Evolutionary conservation across 495 filamentous ascomycete genomes (phyloP), one percentile per base, ranked within the genome.

Genomic region (Penicillium soppii): DNA sequence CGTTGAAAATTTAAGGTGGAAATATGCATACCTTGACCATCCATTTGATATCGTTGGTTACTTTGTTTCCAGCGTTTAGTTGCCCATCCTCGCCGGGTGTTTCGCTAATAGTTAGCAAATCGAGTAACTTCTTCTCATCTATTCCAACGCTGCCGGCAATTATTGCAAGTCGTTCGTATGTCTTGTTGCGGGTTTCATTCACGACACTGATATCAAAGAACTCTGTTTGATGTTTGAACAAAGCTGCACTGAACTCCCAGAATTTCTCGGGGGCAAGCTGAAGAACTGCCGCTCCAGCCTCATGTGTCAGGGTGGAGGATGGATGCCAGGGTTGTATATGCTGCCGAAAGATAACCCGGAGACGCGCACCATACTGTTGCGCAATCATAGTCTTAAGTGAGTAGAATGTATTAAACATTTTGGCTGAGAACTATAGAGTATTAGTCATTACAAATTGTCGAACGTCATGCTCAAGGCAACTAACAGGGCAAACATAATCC

Each of bases 261-360:
- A 92, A 96, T 53, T 82, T 83, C 12, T 77, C 71, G 0, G 89
- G 85, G 2, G 84, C 67, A 1, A 89, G 55, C 20, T 74, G 79
- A 36, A 89, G 74, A 6, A 96, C 87, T 7, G 91, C 92, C 8
- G 87, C 76, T 7, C 75, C 92, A 32, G 92, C 90, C 77, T 97
- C 92, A 70, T 97, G 92, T 20, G 79, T 78, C 13, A 96, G 82
- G 0, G 91, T 96, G 17, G 86, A 90, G 38, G 87, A 89, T 10
- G 92, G 92, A 67, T 97, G 91, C 92, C 92, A 97, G 12, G 92
- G 92, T 67, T 97, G 92, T 56, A 96, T 83, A 62, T 96, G 92
- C 57, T 92, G 90, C 19, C 91, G 87, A 74, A 96, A 86, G 45
- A 97, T 80, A 45, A 92, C 73, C 52, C 85, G 82, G 3, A 92